Conservation (phyloP, 495 filamentous ascomycete species). For the Pseudevernia furfuracea region DNA sequence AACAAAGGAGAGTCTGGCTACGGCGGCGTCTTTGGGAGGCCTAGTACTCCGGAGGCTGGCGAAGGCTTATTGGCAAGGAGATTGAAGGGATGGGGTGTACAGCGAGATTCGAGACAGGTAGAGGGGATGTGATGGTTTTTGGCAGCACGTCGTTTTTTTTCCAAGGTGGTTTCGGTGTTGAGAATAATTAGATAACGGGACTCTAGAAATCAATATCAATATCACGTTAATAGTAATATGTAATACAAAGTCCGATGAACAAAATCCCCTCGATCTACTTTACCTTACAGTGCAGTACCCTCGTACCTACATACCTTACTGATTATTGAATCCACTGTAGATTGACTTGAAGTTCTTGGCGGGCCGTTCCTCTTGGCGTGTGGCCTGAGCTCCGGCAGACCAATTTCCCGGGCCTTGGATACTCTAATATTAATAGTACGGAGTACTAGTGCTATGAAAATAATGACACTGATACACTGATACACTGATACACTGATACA, state of each 20-base stretch:
- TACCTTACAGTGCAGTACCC: too few species aligned
- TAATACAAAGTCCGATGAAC: not conserved
- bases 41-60: slow-evolving; percentile 37
- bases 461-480: too few species aligned
- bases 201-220: not conserved
- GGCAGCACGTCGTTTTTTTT: too few species aligned
- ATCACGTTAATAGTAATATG: too few species aligned
- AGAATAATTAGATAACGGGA: not conserved
- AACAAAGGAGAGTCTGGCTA: slow-evolving; percentile 61
- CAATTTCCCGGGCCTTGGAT: slow-evolving; percentile 2
- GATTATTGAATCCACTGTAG: too few species aligned
- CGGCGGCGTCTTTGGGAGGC: slow-evolving; percentile 46
- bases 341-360: not conserved
- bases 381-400: slow-evolving; percentile 1
- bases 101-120: slow-evolving; percentile 17
- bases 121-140: not conserved
- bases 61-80: slow-evolving; percentile 51
- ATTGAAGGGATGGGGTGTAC: slow-evolving; percentile 44
- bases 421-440: too few species aligned
- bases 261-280: not conserved
- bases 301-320: too few species aligned
- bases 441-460: too few species aligned
- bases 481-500: too few species aligned
- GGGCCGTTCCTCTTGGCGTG: not conserved
- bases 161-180: not conserved